Base-by-base conservation (phyloP, 495 filamentous ascomycete genomes). In the Neurospora pannonica region DNA sequence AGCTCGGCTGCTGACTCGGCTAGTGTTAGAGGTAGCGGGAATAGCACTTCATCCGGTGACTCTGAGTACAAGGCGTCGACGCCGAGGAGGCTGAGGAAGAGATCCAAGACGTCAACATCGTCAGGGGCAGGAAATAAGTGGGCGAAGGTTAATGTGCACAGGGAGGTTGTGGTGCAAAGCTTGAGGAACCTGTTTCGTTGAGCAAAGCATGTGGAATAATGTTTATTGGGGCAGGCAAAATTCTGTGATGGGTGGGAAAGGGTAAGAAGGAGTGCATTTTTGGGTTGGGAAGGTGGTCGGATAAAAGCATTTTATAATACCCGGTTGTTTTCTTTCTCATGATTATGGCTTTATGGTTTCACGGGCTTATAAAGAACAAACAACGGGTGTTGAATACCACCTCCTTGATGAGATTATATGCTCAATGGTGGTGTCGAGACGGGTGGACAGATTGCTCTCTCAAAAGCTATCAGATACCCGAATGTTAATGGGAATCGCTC, bases 151-250 rank as follows among this genome's bases (percentile, higher is more conserved):
- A 80, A 82, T 24, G 78, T 74, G 70, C 79, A 82, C 46, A 81
- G 81, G 38, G 84, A 81, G 31, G 79, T 81, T 67, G 77, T 86
- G 71, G 82, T 81, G 31, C 81, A 85, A 71, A 80, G 84, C 24
- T 81, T 85, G 71, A 81, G 83, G 39, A 85, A 77, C 42, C 79
- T 85, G 31, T 87, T 87, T 71, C 80, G 81, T 38, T 85, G 72
- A 75, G 39, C 60, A 70, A 11, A 6, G 11, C 46, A 70, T 2
- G 17, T 54, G 5, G 19, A 60, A 60, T 43, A 42, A 48, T n/a
- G 36, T 34, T 38, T n/a, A 13, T 60, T 74, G 70, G 69, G 19
- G 19, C 62, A 67, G 54, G 15, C 13, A 31, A 67, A 67, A 67
- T 4, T 9, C 2, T 0, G 9, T 36, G 28, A 67, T 34, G 28